Evolutionary conservation across 495 filamentous ascomycete species (phyloP), one percentile per base, ranked within the genome.

Genomic region (Letharia lupina): DNA sequence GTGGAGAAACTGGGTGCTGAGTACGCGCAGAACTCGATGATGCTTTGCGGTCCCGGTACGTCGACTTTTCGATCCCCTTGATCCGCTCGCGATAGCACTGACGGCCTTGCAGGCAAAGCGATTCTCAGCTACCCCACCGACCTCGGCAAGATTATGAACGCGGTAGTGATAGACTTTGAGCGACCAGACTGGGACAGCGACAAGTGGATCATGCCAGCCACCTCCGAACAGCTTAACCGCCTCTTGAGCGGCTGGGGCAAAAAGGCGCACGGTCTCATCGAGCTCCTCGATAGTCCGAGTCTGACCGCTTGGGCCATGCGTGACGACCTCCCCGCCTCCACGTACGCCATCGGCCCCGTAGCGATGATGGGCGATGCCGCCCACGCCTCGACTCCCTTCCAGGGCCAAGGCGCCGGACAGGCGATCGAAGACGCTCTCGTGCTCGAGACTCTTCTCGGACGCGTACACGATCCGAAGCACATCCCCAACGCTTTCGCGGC

Each of bases 81-180:
- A 61, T 13, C 0, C 16, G 2, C 33, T 8, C 54, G 3, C 16
- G 13, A 11, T 2, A 15, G 10, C 9, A 54, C 16, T 42, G 15
- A 23, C 50, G 1, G 7, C 10, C 33, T 8, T 15, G 23, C 37
- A 68, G 66, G 56, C 12, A 42, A 45, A 18, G 62, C 33, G 1
- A 35, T 83, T 37, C 69, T 84, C 59, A 80, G 76, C 28, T 81
- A 79, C 64, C 80, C 78, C 13, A 74, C 84, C 54, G 76, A 79
- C 28, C 68, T 71, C 45, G 75, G 80, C 61, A 75, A 75, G 23
- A 74, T 73, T 15, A 69, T 80, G 15, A 80, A 79, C 63, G 70
- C 76, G 13, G 76, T 76, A 18, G 73, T 69, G 18, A 72, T 77
- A 39, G 68, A 72, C 41, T 72, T 67, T 15, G 72, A 70, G n/a